Base-by-base conservation (phyloP, 305 asterid species). In the Petunia hybrid region DNA sequence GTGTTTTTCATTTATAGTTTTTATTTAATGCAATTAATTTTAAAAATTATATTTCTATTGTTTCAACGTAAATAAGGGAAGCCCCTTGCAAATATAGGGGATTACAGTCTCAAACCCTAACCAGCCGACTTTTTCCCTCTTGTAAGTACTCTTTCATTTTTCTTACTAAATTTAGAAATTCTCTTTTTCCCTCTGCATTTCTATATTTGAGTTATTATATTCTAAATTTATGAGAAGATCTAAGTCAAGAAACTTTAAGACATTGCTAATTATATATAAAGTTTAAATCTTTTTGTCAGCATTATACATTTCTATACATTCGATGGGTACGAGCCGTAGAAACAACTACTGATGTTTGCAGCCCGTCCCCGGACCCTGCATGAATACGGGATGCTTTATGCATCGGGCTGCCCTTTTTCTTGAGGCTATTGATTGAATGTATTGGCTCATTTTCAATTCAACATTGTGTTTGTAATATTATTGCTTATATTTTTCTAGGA, bases 81-180 rank as follows among this genome's bases (percentile, higher is more conserved):
- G 46, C 38, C n/a, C 51, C 79, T 53, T 53, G 14, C 31, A n/a
- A 16, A 8, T 53, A 53, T 38, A 53, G 65, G 64, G 48, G 65
- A 74, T 74, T 74, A 74, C 51, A 74, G 65, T 53, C 65, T 45
- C 79, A 74, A 74, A 79, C 82, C 82, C 77, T 65, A 79, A 42
- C 66, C 64, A 42, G 82, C 82, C 82, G 82, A 64, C 77, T 65
- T 41, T 41, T 79, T 51, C 40, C 56, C 38, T 79, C 63, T 76
- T 4, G 82, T 79, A 35, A 79, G 82, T 65, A 45, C 42, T 68
- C 42, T 51, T 14, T 14, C 39, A 3, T 1, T 22, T 78, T 78
- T 78, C 61, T 79, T 7, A 4, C 9, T 38, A 64, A 16, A 64
- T 79, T 51, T 63, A n/a, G n/a, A 8, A 46, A 14, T 64, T 67